Conservation (phyloP, 805 yeast species). For the Metschnikowia lunata region DNA sequence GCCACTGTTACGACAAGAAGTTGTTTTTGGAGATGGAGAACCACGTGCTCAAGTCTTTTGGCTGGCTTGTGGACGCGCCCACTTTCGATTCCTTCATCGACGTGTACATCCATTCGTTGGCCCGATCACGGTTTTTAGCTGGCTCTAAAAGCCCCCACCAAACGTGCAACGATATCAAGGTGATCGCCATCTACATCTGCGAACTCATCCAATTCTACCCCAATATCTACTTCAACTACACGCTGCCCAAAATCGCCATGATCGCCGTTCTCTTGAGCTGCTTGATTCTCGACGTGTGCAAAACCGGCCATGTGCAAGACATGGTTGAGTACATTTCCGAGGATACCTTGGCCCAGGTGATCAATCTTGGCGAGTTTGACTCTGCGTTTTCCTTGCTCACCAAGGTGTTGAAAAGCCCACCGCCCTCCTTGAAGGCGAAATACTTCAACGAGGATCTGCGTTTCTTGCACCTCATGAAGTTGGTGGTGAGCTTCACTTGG, state of each 20-base stretch:
- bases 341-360: constrained; percentile 7
- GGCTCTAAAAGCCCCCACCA: constrained; percentile 27
- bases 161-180: constrained; percentile 43
- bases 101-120: constrained; percentile 41
- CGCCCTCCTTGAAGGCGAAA: constrained; percentile 43
- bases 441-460: constrained; percentile 38
- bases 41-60: constrained; percentile 55
- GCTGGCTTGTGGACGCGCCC: constrained; percentile 61
- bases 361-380: constrained; percentile 10
- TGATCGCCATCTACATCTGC: constrained; percentile 57
- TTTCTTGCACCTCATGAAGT: constrained; percentile 34
- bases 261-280: constrained; percentile 42
- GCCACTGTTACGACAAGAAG: constrained; percentile 52
- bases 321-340: constrained; percentile 18
- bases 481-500: constrained; percentile 30
- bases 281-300: constrained; percentile 32
- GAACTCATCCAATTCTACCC: constrained; percentile 64
- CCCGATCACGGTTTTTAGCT: constrained; percentile 21
- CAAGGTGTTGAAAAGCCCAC: constrained; percentile 42
- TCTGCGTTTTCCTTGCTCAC: constrained; percentile 20
- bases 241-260: constrained; percentile 46
- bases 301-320: constrained; percentile 8
- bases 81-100: constrained; percentile 64
- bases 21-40: constrained; percentile 66
- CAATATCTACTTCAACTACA: constrained; percentile 51